These are phyloP conservation scores for Arctium lappa DNA, from an alignment of 129 eudicot species.

Conservation along the genomic window DNA sequence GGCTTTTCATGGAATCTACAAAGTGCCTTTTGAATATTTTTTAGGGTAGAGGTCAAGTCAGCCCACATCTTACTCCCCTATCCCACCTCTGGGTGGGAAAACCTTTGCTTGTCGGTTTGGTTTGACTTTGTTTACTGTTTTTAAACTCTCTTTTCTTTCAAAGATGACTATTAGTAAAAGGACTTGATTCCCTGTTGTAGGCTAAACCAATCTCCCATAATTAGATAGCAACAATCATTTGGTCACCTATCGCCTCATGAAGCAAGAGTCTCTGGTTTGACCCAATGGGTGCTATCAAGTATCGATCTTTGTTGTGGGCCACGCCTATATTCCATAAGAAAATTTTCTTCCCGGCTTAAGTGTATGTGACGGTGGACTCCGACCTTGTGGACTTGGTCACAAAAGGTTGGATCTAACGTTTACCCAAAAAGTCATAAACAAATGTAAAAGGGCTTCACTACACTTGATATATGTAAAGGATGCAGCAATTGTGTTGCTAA, in stretches of 20 bases:
- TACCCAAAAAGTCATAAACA: background rate
- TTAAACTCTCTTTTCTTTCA: background rate
- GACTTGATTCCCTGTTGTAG: background rate
- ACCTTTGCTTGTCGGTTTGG: background rate
- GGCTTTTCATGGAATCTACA: background rate
- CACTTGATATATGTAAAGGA: background rate
- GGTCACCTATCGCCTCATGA: background rate
- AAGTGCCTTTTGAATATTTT: background rate
- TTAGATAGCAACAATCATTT: background rate
- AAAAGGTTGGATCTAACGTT: background rate
- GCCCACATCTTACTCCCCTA: background rate
- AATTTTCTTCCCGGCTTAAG: too few species aligned
- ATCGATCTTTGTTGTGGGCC: background rate
- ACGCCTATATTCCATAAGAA: background rate
- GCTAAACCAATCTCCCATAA: background rate
- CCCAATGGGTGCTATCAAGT: too few species aligned
- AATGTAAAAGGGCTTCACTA: background rate
- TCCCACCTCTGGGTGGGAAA: background rate
- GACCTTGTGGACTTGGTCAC: background rate
- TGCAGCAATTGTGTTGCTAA: background rate
- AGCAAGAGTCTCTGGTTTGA: too few species aligned
- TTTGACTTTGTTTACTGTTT: background rate
- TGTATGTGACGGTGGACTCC: too few species aligned
- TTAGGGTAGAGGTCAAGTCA: background rate
- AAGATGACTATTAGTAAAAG: background rate